Evolutionary conservation across 345 rosid species (phyloP).

Genomic region (Populus alba): DNA sequence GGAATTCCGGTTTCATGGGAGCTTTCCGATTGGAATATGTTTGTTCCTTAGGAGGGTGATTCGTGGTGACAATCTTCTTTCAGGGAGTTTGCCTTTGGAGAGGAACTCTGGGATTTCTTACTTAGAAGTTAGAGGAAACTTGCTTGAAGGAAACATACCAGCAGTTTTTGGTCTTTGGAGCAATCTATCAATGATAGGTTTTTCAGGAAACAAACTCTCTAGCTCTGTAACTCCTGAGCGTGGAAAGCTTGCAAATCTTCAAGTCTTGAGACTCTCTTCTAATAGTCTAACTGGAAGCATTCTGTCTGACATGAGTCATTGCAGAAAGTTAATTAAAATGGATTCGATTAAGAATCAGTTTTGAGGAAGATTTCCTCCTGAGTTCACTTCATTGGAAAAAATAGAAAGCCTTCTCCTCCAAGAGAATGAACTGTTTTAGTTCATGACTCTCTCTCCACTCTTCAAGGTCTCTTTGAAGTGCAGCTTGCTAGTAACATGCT

Average conservation of each 20-base stretch:
- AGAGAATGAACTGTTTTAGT: constrained; percentile 36
- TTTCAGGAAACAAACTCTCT: constrained; percentile 34
- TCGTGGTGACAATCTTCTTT: constrained; percentile 29
- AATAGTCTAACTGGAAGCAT: constrained; percentile 34
- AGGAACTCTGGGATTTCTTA: constrained; percentile 22
- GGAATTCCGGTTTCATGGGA: constrained; percentile 28
- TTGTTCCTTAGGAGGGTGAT: constrained; percentile 33
- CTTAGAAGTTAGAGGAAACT: constrained; percentile 29
- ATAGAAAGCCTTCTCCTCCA: constrained; percentile 34
- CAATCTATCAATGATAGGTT: constrained; percentile 38
- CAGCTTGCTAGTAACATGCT: constrained; percentile 40
- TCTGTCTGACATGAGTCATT: constrained; percentile 29
- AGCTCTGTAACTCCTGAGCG: constrained; percentile 38
- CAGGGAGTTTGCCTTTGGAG: constrained; percentile 32
- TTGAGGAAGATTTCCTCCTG: constrained; percentile 35
- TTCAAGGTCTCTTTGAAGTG: constrained; percentile 28
- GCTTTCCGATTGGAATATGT: constrained; percentile 38
- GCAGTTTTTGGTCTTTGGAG: constrained; percentile 29
- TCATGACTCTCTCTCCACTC: constrained; percentile 33
- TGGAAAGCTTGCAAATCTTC: constrained; percentile 35
- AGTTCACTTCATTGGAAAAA: constrained; percentile 21
- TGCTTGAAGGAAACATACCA: constrained; percentile 36
- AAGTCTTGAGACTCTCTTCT: constrained; percentile 22
- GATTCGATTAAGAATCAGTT: constrained; percentile 34
- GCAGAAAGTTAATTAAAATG: constrained; percentile 32